Evolutionary conservation across 2,329 filamentous ascomycete genomes (phyloP).

Genomic region (Rhynchosporium secalis): DNA sequence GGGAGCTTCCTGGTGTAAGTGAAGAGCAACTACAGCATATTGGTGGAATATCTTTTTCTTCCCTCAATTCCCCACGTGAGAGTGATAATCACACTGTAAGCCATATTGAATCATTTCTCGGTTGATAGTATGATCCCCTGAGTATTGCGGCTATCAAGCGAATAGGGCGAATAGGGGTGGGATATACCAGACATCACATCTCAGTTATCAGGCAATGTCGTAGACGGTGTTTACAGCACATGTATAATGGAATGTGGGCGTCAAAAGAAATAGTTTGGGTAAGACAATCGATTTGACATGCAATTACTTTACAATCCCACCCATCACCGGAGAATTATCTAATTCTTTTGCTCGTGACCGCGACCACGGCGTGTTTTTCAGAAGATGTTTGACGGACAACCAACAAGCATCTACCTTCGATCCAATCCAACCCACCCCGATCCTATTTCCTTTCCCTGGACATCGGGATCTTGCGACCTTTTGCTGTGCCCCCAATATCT

Average conservation of each 20-base stretch:
- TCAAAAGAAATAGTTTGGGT: constrained; percentile 1
- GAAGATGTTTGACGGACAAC: constrained; percentile 20
- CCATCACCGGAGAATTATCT: constrained; percentile 16
- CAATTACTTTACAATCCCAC: constrained; percentile 28
- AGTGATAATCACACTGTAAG: constrained; percentile 1
- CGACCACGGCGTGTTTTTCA: constrained; percentile 1
- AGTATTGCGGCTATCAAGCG: constrained; percentile 3
- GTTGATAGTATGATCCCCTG: constrained; percentile 8
- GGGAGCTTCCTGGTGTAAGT: constrained; percentile 6
- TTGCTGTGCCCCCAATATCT: not conserved
- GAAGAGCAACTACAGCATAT: not conserved
- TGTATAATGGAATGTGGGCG: constrained; percentile 2
- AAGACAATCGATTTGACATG: constrained; percentile 20
- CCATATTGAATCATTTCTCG: constrained; percentile 11
- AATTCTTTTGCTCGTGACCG: constrained; percentile 14
- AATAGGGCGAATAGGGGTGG: not conserved
- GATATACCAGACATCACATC: not conserved
- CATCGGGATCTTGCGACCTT: constrained; percentile 23
- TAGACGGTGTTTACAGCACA: not conserved
- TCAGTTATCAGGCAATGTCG: not conserved
- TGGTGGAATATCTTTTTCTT: not conserved
- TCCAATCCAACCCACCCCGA: not conserved
- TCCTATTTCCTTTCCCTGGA: constrained; percentile 11
- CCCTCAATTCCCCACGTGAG: not conserved
- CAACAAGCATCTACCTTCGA: constrained; percentile 28